Conservation (phyloP, 805 yeast species). For the Wickerhamomyces rabaulensis region DNA sequence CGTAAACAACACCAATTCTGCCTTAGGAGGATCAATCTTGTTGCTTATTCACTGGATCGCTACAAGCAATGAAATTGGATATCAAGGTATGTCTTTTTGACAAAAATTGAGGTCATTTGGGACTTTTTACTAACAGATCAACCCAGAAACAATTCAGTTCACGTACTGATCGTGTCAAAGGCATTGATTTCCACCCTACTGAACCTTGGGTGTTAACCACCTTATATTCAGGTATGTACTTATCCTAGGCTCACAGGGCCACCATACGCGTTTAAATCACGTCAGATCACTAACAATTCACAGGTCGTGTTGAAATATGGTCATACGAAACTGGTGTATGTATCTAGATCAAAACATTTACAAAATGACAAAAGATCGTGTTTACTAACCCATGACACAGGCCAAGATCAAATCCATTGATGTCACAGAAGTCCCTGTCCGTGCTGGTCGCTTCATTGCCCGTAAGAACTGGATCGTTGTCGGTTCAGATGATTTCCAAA, state of each 20-base stretch:
- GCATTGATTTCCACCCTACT: slow-evolving; percentile 95
- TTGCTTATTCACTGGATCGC: background rate
- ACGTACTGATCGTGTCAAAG: slow-evolving; percentile 95
- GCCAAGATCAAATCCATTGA: slow-evolving; percentile 83
- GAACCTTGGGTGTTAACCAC: slow-evolving; percentile 97
- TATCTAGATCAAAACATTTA: background rate
- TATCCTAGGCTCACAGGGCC: background rate
- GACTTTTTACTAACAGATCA: slow-evolving; percentile 2
- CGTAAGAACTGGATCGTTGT: slow-evolving; percentile 96
- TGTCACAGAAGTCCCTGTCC: slow-evolving; percentile 92
- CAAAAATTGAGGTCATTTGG: background rate
- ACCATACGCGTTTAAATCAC: background rate
- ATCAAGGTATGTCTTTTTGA: slow-evolving; percentile 17
- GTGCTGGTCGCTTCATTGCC: slow-evolving; percentile 93
- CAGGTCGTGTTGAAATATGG: slow-evolving; percentile 75
- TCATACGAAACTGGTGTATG: slow-evolving; percentile 71
- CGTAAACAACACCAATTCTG: background rate
- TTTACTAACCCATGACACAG: slow-evolving; percentile 14
- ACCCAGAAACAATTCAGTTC: slow-evolving; percentile 73
- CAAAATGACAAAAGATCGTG: background rate
- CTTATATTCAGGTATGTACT: slow-evolving; percentile 70
- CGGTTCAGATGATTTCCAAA: slow-evolving; percentile 93
- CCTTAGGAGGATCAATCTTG: background rate
- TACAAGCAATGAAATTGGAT: slow-evolving; percentile 20
- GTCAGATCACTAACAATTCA: background rate